Conservation (phyloP, 2,329 filamentous ascomycete genomes). For the Chrysoporthe deuterocubensis region DNA sequence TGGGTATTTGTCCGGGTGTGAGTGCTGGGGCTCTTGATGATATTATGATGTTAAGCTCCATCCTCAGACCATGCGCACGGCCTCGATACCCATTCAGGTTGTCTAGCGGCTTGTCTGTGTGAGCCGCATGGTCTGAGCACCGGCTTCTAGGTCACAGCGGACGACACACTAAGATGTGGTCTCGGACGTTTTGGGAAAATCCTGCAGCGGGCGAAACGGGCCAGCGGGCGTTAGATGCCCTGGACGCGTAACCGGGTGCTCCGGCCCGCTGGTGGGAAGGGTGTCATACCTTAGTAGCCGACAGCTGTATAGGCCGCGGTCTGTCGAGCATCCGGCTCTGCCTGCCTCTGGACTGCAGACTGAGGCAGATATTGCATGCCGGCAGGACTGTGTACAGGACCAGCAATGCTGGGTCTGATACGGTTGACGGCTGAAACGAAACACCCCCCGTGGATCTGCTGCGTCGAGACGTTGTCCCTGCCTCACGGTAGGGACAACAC, state of each 20-base stretch:
- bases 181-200: conserved; percentile 17
- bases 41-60: background rate
- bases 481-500: background rate
- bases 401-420: conserved; percentile 14
- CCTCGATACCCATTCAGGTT: background rate
- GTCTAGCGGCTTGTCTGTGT: background rate
- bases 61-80: background rate
- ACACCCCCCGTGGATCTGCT: background rate
- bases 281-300: conserved; percentile 10
- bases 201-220: conserved; percentile 20
- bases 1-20: background rate
- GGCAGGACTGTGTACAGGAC: background rate
- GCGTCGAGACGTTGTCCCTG: conserved; percentile 1
- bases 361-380: background rate
- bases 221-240: conserved; percentile 5
- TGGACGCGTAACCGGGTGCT: conserved; percentile 26
- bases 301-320: conserved; percentile 14
- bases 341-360: background rate
- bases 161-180: background rate
- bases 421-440: conserved; percentile 3
- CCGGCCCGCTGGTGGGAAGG: conserved; percentile 17
- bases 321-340: background rate
- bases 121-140: background rate
- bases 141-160: conserved; percentile 1
- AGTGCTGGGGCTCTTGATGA: background rate